Conservation (phyloP, 371 early-diverging fungal species). For the Mortierella sp. region DNA sequence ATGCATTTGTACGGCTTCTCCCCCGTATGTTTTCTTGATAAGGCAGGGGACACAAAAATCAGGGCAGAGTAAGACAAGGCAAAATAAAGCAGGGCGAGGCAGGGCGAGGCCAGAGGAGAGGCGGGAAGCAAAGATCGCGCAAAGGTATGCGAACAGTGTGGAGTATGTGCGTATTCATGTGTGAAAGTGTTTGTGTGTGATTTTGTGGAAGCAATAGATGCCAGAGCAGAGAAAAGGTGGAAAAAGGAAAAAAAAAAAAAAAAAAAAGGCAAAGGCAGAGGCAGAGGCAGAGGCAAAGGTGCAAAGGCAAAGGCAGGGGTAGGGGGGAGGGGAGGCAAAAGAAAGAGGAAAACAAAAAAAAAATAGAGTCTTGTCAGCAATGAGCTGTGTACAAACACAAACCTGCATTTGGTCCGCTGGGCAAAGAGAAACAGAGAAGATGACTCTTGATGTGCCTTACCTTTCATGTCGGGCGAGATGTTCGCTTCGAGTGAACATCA, state of each 20-base stretch:
- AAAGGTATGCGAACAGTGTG: too few relatives aligned
- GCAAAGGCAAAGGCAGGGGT: not conserved
- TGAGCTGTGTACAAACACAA: slow-evolving; percentile 6
- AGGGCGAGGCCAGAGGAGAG: not conserved
- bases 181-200: too few relatives aligned
- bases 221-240: not conserved
- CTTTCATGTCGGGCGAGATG: slow-evolving; percentile 69
- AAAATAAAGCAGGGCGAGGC: not conserved
- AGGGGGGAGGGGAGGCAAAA: not conserved
- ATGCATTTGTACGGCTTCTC: slow-evolving; percentile 72
- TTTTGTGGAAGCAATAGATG: too few relatives aligned
- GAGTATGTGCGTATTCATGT: too few relatives aligned
- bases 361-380: not conserved
- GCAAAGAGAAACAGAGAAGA: not conserved
- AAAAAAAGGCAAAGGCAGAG: not conserved
- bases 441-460: slow-evolving; percentile 36
- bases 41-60: slow-evolving; percentile 1
- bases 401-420: not conserved
- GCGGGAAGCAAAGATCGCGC: too few relatives aligned
- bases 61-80: slow-evolving; percentile 5
- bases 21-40: slow-evolving; percentile 66
- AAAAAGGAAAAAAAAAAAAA: not conserved
- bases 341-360: slow-evolving; percentile 2
- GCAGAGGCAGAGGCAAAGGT: not conserved
- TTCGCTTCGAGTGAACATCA: slow-evolving; percentile 71